Conservation (phyloP, 768 basidiomycete genomes). For the Pulveroboletus ravenelii region DNA sequence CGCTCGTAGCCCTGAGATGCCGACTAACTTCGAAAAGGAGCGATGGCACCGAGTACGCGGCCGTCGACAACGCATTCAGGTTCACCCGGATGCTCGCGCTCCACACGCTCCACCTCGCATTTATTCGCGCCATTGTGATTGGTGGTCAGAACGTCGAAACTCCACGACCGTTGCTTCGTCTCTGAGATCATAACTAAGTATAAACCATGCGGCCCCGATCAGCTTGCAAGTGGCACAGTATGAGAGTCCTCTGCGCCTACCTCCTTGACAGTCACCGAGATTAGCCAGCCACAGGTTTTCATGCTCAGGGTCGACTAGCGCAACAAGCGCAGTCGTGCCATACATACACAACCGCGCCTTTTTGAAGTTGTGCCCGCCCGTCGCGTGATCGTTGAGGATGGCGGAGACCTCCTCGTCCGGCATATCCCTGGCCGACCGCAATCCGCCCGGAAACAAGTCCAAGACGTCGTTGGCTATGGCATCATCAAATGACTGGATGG, state of each 20-base stretch:
- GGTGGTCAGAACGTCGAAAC: conserved; percentile 54
- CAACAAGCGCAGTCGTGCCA: conserved; percentile 71
- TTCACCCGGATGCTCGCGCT: conserved; percentile 63
- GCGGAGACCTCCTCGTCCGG: conserved; percentile 52
- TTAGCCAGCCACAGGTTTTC: conserved; percentile 76
- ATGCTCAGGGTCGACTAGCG: conserved; percentile 65
- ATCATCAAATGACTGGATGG: conserved; percentile 59
- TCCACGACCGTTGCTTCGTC: conserved; percentile 49
- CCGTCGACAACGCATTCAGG: conserved; percentile 60
- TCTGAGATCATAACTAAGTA: conserved; percentile 47
- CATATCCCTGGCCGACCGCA: conserved; percentile 46
- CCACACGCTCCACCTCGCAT: conserved; percentile 60
- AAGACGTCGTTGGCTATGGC: conserved; percentile 64
- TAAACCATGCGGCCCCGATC: conserved; percentile 9
- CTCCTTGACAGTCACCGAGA: conserved; percentile 75
- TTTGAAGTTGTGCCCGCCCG: conserved; percentile 55
- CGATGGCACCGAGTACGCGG: conserved; percentile 72
- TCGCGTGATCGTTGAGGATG: conserved; percentile 60
- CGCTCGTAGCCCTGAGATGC: conserved; percentile 2
- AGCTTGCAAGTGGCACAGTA: neutral
- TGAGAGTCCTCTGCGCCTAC: conserved; percentile 36
- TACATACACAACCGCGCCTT: conserved; percentile 73
- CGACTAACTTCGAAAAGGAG: conserved; percentile 68
- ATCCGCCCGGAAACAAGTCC: conserved; percentile 53
- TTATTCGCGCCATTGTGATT: conserved; percentile 69